Percentiles rank a stretch among this genome's conserved stretches.
phyloP scores from a whole-genome alignment of 306 rosid species.

The Rubus idaeus region DNA sequence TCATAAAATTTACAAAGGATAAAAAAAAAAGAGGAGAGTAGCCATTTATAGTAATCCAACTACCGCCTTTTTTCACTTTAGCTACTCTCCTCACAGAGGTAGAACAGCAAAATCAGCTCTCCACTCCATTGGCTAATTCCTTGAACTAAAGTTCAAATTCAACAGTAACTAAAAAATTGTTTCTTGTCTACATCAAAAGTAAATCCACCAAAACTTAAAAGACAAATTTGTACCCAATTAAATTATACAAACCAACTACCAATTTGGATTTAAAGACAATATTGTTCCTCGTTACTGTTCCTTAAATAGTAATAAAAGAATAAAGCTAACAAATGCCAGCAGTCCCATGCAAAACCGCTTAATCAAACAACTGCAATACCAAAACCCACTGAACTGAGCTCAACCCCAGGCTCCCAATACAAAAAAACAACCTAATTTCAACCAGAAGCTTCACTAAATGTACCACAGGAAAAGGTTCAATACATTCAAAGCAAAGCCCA shows the following conservation, averaged over 20 bases:
- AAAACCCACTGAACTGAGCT: background rate
- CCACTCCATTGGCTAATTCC: background rate
- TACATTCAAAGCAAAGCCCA: constrained; percentile 5
- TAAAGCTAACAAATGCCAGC: background rate
- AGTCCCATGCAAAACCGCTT: background rate
- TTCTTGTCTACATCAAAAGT: constrained; percentile 6
- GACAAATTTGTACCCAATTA: background rate
- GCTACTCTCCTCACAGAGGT: background rate
- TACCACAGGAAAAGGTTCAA: background rate
- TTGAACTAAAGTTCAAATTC: background rate
- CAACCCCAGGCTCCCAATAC: background rate
- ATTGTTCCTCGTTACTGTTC: background rate
- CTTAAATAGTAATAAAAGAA: background rate
- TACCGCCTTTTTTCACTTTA: background rate
- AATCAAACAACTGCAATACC: background rate
- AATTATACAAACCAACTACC: background rate
- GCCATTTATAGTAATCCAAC: background rate
- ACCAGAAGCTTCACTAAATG: background rate
- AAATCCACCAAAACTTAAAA: background rate
- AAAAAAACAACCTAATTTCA: constrained; percentile 1
- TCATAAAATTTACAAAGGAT: background rate
- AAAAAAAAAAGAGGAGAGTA: too few relatives aligned
- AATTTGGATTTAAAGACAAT: background rate
- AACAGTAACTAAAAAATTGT: background rate
- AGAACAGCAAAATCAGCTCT: background rate